A percentile compares a stretch with the other conserved stretches of the same genome.
Conservation (phyloP, 768 basidiomycete genomes). For the Kwoniella newhampshirensis region DNA sequence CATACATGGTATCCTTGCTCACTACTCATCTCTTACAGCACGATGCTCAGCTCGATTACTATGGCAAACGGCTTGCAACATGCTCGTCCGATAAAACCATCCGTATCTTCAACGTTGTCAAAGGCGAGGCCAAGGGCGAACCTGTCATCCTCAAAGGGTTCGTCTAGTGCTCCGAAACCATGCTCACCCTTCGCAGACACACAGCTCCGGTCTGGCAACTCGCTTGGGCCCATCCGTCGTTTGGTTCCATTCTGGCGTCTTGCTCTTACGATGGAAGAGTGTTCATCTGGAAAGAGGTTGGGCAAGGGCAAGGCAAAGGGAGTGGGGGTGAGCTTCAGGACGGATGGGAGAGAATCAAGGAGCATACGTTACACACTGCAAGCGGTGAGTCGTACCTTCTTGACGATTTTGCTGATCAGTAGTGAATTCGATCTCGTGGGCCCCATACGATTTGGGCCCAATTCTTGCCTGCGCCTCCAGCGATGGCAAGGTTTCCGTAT, state of each 20-base stretch:
- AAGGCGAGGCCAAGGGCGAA: conserved; percentile 64
- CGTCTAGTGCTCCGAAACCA: conserved; percentile 5
- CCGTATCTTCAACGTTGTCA: conserved; percentile 89
- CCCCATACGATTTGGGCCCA: conserved; percentile 95
- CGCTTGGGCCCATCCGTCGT: conserved; percentile 97
- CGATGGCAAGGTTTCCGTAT: conserved; percentile 92
- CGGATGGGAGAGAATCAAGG: conserved; percentile 91
- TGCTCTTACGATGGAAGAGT: conserved; percentile 98
- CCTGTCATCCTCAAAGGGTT: conserved; percentile 54
- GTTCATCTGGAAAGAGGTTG: conserved; percentile 89
- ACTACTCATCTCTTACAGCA: conserved; percentile 62
- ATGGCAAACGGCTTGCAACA: conserved; percentile 92
- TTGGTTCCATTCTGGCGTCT: conserved; percentile 93
- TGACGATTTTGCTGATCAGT: conserved; percentile 13
- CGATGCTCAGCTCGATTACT: conserved; percentile 97
- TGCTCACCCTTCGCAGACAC: conserved; percentile 62
- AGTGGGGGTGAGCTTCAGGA: conserved; percentile 54
- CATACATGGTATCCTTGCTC: background rate
- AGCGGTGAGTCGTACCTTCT: conserved; percentile 64
- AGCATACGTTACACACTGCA: conserved; percentile 89
- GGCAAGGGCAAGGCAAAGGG: conserved; percentile 36
- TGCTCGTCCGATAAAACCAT: conserved; percentile 95
- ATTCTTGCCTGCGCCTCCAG: conserved; percentile 95
- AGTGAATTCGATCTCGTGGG: conserved; percentile 99
- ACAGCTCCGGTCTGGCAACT: conserved; percentile 98